Base-by-base conservation (phyloP, 164 flowering plant genomes). In the Berberis vulgaris region DNA sequence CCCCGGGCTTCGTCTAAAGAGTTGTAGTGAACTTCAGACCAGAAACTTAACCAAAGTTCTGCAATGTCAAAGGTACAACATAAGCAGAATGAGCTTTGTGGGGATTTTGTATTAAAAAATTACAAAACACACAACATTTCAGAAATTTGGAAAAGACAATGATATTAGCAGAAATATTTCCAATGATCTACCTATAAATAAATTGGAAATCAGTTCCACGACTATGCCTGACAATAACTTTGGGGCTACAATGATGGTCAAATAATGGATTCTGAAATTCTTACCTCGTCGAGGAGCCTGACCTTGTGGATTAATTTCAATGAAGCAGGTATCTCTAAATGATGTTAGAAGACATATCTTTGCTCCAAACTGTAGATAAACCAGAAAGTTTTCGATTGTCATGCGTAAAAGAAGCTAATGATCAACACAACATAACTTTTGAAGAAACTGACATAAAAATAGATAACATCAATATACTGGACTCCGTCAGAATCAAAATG, bases 21-120 rank as follows among this genome's bases (percentile, higher is more conserved):
- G 72, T 91, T 91, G 81, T 91, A 91, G 64, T 91, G 97, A 43
- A 88, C 91, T 76, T 91, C 96, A 60, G 96, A 91, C 96, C 96
- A 91, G 70, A 91, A 88, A 72, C 97, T 91, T 65, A 91, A 65
- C 96, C 97, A 91, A 47, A 91, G 77, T 70, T 84, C 97, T 91
- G 84, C 83, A 80, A 26, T 41, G 60, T 49, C 45, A 53, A 60
- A 64, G 12, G 9, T 10, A 52, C 3, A 44, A 10, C 4, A 45
- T 13, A 7, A 26, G n/a, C 41, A 44, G 7, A 42, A 4, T 6
- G 43, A 10, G 26, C 26, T 26, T 26, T 26, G 26, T 26, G 26
- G 26, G 26, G 26, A 26, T 26, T 26, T 26, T 26, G 26, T 26
- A 26, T 26, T 26, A 26, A 26, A 26, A 26, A 26, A 26, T 26